These are phyloP conservation scores for Salvia sclarea DNA, from an alignment of 305 asterid genomes.

Conservation along the genomic window DNA sequence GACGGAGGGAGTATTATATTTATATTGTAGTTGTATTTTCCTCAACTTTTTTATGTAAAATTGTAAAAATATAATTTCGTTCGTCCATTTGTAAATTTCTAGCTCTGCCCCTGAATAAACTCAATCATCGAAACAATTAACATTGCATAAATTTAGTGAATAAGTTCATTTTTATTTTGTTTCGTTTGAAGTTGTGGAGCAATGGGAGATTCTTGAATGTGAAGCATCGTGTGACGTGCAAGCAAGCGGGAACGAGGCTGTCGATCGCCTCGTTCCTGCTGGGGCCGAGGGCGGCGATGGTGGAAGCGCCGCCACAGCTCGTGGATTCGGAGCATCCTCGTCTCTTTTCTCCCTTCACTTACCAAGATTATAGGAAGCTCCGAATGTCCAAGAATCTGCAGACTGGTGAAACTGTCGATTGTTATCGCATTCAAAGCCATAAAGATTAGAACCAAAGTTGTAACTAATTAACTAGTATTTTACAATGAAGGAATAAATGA, in stretches of 20 bases:
- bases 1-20: too few species aligned
- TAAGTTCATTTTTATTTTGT: too few species aligned
- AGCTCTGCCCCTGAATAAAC: too few species aligned
- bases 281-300: slow-evolving; percentile 49
- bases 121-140: too few species aligned
- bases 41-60: too few species aligned
- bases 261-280: slow-evolving; percentile 62
- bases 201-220: slow-evolving; percentile 67
- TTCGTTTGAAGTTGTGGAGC: slow-evolving; percentile 58
- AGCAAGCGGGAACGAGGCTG: slow-evolving; percentile 50
- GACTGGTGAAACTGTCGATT: slow-evolving; percentile 51
- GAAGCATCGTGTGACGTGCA: slow-evolving; percentile 66
- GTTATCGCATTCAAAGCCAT: slow-evolving; percentile 26
- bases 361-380: slow-evolving; percentile 48
- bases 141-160: too few species aligned
- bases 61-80: too few species aligned
- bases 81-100: too few species aligned
- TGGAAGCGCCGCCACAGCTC: slow-evolving; percentile 51
- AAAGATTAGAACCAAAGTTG: not conserved
- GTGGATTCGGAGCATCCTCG: slow-evolving; percentile 57
- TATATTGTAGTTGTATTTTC: too few species aligned
- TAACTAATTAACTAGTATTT: too few species aligned
- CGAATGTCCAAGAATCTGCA: slow-evolving; percentile 42
- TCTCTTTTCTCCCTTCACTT: slow-evolving; percentile 43
- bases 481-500: too few species aligned